Evolutionary conservation across 2,329 filamentous ascomycete genomes (phyloP).

Genomic region (Saccharata proteae): DNA sequence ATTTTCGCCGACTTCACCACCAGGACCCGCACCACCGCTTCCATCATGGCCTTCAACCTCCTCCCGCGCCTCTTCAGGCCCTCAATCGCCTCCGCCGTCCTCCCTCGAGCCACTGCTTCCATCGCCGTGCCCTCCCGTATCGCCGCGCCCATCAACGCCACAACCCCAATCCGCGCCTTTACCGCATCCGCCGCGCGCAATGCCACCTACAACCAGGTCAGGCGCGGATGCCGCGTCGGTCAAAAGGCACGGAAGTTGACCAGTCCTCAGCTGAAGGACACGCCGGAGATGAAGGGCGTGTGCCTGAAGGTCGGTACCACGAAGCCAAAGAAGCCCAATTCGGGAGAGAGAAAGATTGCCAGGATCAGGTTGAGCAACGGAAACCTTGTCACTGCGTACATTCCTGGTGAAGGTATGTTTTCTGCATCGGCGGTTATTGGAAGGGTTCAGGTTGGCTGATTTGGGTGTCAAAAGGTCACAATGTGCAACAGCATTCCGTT

Average conservation of each 20-base stretch:
- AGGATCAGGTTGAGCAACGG: conserved; percentile 82
- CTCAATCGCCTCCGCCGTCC: not conserved
- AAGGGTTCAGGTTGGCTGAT: conserved; percentile 3
- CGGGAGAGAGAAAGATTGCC: conserved; percentile 89
- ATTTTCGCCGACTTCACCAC: not conserved
- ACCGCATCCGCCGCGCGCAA: conserved; percentile 24
- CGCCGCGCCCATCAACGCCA: conserved; percentile 1
- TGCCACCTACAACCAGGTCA: conserved; percentile 39
- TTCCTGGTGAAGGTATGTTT: conserved; percentile 69
- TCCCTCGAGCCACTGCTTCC: not conserved
- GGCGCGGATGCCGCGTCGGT: conserved; percentile 60
- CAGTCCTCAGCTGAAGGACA: conserved; percentile 67
- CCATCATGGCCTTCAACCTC: conserved; percentile 6
- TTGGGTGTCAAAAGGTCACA: conserved; percentile 51
- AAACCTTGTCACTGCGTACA: conserved; percentile 81
- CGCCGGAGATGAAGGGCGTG: conserved; percentile 86
- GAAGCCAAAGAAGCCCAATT: conserved; percentile 98
- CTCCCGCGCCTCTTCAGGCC: conserved; percentile 6
- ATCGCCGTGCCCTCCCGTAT: conserved; percentile 4
- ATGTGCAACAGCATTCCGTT: conserved; percentile 97
- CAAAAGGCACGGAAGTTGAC: conserved; percentile 76
- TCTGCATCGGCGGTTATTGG: conserved; percentile 6
- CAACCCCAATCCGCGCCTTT: conserved; percentile 21
- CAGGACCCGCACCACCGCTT: not conserved
- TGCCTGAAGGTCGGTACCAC: conserved; percentile 89